These are phyloP conservation scores for Ceratobasidium sp. DNA, from an alignment of 1,284 basidiomycete genomes.

Conservation along the genomic window DNA sequence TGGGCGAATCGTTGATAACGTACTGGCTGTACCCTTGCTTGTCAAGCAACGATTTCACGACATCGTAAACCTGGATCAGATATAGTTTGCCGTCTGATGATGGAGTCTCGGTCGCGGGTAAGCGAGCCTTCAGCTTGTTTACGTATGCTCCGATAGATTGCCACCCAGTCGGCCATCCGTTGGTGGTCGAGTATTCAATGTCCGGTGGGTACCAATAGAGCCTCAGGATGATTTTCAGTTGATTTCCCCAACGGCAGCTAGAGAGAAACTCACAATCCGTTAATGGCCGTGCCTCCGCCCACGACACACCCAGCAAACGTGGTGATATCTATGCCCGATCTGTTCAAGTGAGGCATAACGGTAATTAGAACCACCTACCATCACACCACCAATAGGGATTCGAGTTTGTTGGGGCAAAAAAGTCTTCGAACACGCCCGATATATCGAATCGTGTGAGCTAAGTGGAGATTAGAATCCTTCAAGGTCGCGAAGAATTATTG, in stretches of 20 bases:
- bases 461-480: background rate
- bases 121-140: slow-evolving; percentile 56
- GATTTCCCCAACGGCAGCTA: background rate
- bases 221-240: slow-evolving; percentile 46
- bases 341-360: background rate
- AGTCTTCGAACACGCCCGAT: slow-evolving; percentile 67
- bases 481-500: background rate
- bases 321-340: slow-evolving; percentile 56
- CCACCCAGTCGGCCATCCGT: slow-evolving; percentile 66
- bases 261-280: slow-evolving; percentile 61
- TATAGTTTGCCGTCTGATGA: slow-evolving; percentile 69
- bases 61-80: slow-evolving; percentile 58
- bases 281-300: slow-evolving; percentile 68
- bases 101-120: slow-evolving; percentile 65
- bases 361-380: slow-evolving; percentile 51
- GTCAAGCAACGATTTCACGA: slow-evolving; percentile 57
- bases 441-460: slow-evolving; percentile 20
- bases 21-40: slow-evolving; percentile 59
- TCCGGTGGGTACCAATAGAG: slow-evolving; percentile 59
- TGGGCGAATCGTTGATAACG: slow-evolving; percentile 63
- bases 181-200: slow-evolving; percentile 59
- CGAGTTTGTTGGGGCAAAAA: slow-evolving; percentile 59
- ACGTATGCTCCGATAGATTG: slow-evolving; percentile 60
- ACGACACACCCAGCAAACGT: slow-evolving; percentile 69
- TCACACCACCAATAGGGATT: slow-evolving; percentile 69